These are phyloP conservation scores for Amphicarpaea edgeworthii DNA, from an alignment of 306 rosid genomes.

Conservation along the genomic window DNA sequence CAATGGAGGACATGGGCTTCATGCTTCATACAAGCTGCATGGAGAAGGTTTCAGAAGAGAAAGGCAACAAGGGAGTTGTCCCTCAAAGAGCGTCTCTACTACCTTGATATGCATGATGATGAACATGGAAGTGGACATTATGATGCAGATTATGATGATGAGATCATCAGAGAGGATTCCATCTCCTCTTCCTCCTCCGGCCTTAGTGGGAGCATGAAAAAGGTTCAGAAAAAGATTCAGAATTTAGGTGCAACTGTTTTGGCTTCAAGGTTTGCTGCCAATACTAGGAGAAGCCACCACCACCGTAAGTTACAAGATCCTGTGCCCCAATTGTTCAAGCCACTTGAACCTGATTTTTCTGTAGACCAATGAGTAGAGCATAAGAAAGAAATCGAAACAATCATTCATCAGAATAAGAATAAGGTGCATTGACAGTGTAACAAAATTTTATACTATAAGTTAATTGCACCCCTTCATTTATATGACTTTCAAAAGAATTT, in stretches of 20 bases:
- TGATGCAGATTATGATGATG: conserved; percentile 44
- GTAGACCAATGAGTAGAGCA: conserved; percentile 50
- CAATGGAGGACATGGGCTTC: conserved; percentile 91
- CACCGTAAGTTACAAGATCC: conserved; percentile 52
- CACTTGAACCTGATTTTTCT: conserved; percentile 88
- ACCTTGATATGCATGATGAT: conserved; percentile 44
- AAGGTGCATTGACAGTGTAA: too few relatives aligned
- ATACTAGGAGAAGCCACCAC: conserved; percentile 63
- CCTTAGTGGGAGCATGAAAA: too few relatives aligned
- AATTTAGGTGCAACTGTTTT: conserved; percentile 67
- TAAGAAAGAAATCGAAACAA: too few relatives aligned
- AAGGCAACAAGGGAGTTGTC: conserved; percentile 67
- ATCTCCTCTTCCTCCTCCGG: too few relatives aligned
- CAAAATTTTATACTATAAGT: too few relatives aligned
- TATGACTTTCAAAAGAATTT: too few relatives aligned
- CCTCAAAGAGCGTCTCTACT: conserved; percentile 57
- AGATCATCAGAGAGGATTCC: too few relatives aligned
- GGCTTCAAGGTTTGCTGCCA: conserved; percentile 87
- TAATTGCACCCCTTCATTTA: too few relatives aligned
- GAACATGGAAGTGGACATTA: conserved; percentile 43
- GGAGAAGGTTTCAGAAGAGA: conserved; percentile 71
- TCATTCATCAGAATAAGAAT: too few relatives aligned
- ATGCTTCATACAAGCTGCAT: conserved; percentile 81
- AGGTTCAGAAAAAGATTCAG: conserved; percentile 40
- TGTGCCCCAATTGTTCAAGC: conserved; percentile 85